A percentile compares a stretch with the other conserved stretches of the same genome.
These are phyloP conservation scores for Athelia psychrophila DNA, from an alignment of 1,284 basidiomycete genomes.

Conservation along the genomic window DNA sequence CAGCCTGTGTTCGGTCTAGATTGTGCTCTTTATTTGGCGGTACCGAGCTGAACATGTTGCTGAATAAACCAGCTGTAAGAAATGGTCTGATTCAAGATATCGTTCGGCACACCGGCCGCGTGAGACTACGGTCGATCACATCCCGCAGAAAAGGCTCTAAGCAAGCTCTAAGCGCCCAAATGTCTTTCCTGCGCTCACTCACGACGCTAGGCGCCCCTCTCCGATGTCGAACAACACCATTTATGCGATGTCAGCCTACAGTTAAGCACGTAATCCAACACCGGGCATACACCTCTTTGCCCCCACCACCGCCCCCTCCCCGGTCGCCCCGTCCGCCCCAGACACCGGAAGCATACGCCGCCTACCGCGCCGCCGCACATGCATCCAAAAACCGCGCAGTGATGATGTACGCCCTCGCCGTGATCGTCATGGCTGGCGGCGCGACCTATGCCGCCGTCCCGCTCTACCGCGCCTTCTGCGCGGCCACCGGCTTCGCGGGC, in stretches of 20 bases:
- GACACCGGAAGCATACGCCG: not conserved
- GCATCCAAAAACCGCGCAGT: slow-evolving; percentile 55
- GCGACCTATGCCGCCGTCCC: slow-evolving; percentile 96
- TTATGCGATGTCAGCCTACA: not conserved
- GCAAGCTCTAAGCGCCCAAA: too few species aligned
- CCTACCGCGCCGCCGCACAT: not conserved
- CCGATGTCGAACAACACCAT: not conserved
- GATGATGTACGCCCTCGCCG: slow-evolving; percentile 78
- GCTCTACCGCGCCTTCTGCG: slow-evolving; percentile 96
- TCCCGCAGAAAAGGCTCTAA: too few species aligned
- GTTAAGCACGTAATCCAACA: too few species aligned
- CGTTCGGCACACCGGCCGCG: too few species aligned
- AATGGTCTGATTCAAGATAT: too few species aligned
- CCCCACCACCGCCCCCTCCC: not conserved
- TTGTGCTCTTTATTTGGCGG: too few species aligned
- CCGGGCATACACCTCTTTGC: not conserved
- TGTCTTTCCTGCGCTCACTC: too few species aligned
- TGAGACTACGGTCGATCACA: too few species aligned
- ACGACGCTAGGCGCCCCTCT: too few species aligned
- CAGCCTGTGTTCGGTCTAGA: too few species aligned
- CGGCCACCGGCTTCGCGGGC: slow-evolving; percentile 95
- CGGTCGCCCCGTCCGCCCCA: not conserved
- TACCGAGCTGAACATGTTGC: too few species aligned
- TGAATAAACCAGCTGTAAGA: too few species aligned
- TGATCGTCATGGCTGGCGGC: slow-evolving; percentile 82